These are phyloP conservation scores for Termitomyces sp. DNA, from an alignment of 768 basidiomycete genomes.

Conservation along the genomic window DNA sequence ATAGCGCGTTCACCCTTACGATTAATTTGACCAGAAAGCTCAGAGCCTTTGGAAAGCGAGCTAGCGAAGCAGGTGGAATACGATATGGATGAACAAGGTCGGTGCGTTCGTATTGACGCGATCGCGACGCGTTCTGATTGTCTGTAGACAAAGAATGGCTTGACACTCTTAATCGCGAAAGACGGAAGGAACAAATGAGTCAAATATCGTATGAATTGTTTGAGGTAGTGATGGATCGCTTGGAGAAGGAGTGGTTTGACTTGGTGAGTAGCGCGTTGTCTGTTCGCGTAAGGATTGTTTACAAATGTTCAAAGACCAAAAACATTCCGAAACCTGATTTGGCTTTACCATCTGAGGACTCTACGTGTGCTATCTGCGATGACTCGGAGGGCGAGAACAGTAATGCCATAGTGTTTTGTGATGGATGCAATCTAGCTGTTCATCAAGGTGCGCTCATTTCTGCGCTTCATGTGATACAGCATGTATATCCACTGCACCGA, in stretches of 20 bases:
- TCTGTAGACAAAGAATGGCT: constrained; percentile 90
- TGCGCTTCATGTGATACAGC: not conserved
- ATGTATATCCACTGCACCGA: not conserved
- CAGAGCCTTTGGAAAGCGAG: constrained; percentile 91
- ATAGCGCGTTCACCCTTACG: constrained; percentile 1
- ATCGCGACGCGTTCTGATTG: not conserved
- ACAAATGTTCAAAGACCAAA: constrained; percentile 62
- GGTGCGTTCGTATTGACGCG: constrained; percentile 13
- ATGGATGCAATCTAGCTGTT: constrained; percentile 98
- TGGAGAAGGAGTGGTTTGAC: constrained; percentile 99
- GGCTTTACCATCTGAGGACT: constrained; percentile 90
- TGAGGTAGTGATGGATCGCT: constrained; percentile 93
- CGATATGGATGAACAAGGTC: constrained; percentile 99
- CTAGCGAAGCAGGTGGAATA: constrained; percentile 94
- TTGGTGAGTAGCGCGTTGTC: constrained; percentile 50
- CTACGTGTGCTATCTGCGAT: constrained; percentile 95
- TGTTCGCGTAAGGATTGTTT: not conserved
- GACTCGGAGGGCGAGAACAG: constrained; percentile 98
- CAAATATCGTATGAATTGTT: constrained; percentile 81
- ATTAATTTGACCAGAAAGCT: constrained; percentile 1
- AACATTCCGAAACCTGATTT: constrained; percentile 87
- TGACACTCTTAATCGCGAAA: constrained; percentile 75
- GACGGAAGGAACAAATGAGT: constrained; percentile 72
- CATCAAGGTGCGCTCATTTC: constrained; percentile 75
- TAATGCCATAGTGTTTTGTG: constrained; percentile 98